Percentiles rank a stretch among this genome's conserved stretches.
These are phyloP conservation scores for Globisporangium acanthophoron DNA, from an alignment of 352 stramenopile species.

Conservation along the genomic window DNA sequence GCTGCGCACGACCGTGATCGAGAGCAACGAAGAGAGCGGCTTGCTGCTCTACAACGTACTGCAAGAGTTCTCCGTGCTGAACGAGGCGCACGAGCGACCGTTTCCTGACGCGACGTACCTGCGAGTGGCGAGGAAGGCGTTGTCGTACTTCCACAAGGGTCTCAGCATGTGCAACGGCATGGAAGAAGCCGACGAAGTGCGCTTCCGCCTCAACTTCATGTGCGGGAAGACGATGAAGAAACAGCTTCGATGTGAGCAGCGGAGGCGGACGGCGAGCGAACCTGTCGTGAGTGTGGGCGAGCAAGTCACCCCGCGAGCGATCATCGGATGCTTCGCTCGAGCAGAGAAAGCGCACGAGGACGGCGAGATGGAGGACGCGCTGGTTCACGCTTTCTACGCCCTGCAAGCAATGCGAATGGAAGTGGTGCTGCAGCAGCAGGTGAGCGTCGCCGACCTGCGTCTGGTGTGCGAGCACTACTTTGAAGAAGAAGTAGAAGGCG, in stretches of 20 bases:
- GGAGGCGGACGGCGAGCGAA: too few species aligned
- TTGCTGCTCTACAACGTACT: slow-evolving; percentile 69
- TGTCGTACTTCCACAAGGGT: slow-evolving; percentile 36
- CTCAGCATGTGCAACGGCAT: slow-evolving; percentile 27
- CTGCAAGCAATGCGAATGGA: slow-evolving; percentile 60
- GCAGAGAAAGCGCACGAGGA: slow-evolving; percentile 53
- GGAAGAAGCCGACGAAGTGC: slow-evolving; percentile 37
- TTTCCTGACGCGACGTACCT: slow-evolving; percentile 27
- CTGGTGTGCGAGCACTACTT: slow-evolving; percentile 56
- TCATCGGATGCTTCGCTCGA: slow-evolving; percentile 45
- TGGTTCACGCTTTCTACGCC: slow-evolving; percentile 77
- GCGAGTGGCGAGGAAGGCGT: slow-evolving; percentile 21
- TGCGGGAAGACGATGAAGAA: slow-evolving; percentile 72
- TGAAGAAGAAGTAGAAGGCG: slow-evolving; percentile 33
- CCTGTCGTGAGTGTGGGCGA: too few species aligned
- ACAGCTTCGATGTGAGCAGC: slow-evolving; percentile 11
- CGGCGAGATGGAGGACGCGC: slow-evolving; percentile 60
- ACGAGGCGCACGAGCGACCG: slow-evolving; percentile 18
- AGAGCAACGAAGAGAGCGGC: slow-evolving; percentile 70
- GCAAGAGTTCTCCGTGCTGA: slow-evolving; percentile 55
- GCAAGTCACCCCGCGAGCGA: slow-evolving; percentile 13
- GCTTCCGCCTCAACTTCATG: slow-evolving; percentile 72
- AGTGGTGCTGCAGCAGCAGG: slow-evolving; percentile 27
- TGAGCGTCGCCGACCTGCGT: slow-evolving; percentile 21
- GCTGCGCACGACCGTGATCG: slow-evolving; percentile 30